Evolutionary conservation across 2,329 filamentous ascomycete species (phyloP), one percentile per base, ranked within the genome.

Genomic region (Metarhizium robertsii): DNA sequence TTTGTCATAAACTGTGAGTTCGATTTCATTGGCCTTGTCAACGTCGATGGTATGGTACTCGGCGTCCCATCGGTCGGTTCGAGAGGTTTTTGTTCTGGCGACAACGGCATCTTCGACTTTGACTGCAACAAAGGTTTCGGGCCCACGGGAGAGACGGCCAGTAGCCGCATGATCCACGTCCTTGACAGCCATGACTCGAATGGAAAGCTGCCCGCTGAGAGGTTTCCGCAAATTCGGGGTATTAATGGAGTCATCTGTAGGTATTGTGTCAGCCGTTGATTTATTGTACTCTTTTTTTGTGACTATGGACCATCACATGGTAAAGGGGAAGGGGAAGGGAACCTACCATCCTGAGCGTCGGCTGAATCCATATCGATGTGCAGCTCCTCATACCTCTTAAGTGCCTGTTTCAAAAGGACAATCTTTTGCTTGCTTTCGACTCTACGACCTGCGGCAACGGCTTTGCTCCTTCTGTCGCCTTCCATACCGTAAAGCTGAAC

Each of bases 381-480:
- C 54, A 99, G 80, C 72, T 97, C 94, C 70, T 96, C 92, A 66
- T 99, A 99, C 80, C 92, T 81, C 74, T 96, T 95, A 67, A 99
- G 78, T 51, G 94, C 92, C 75, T 97, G 92, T 74, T 95, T 96
- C 61, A 99, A 77, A 60, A 99, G 80, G 65, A 96, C 86, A 51
- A 99, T 96, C 76, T 99, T 99, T 72, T 97, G 92, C 70, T 92
- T 96, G 74, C 92, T 97, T 74, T 99, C 94, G 58, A 95, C 87
- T 56, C 88, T 83, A 66, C 90, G 85, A 52, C 87, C 89, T 64
- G 95, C 91, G 46, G 94, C 94, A 71, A 99, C 94, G 56, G 88
- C 85, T 69, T 88, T 90, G 75, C 92, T 97, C 78, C 96, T 96
- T 64, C 92, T 86, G 69, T 99, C 94, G 34, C 94, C 92, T 71